phyloP scores from a whole-genome alignment of 2,329 filamentous ascomycete genomes.

The Paecilomyces sp. region DNA sequence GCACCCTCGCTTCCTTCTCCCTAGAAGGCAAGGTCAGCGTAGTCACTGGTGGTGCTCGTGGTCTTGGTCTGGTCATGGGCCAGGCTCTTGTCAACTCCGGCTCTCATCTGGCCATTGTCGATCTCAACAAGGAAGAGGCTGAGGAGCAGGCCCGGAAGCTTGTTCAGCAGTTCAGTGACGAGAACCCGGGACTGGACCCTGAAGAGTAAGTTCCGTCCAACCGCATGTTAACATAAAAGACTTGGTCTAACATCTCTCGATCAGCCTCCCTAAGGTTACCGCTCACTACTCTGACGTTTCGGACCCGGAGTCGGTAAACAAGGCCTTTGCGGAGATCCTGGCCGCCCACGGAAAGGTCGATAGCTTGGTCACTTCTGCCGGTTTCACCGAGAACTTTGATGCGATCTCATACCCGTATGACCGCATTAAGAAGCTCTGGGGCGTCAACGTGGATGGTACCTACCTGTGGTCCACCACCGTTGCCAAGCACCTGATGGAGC shows the following conservation, averaged over 20 bases:
- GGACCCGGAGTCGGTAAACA: conserved; percentile 68
- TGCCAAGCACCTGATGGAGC: conserved; percentile 80
- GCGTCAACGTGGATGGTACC: conserved; percentile 87
- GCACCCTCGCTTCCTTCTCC: conserved; percentile 78
- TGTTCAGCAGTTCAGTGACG: conserved; percentile 66
- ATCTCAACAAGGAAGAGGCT: conserved; percentile 87
- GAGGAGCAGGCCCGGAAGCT: conserved; percentile 67
- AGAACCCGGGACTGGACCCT: conserved; percentile 67
- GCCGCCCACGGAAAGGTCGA: conserved; percentile 73
- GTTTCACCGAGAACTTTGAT: conserved; percentile 93
- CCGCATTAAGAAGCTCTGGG: conserved; percentile 87
- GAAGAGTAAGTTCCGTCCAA: conserved; percentile 47
- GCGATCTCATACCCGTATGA: conserved; percentile 86
- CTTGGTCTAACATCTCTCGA: conserved; percentile 1
- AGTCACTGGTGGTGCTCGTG: conserved; percentile 84
- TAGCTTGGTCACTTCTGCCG: conserved; percentile 89
- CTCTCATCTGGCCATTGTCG: conserved; percentile 83
- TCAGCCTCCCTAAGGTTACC: conserved; percentile 70
- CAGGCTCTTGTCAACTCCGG: conserved; percentile 86
- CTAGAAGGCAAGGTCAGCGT: conserved; percentile 76
- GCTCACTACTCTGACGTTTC: conserved; percentile 87
- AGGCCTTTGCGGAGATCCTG: conserved; percentile 64
- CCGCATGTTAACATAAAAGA: background rate
- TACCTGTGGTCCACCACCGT: conserved; percentile 81
- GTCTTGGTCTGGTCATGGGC: conserved; percentile 84